These are phyloP conservation scores for Theileria equi DNA, from an alignment of 169 alveolate genomes.

Conservation along the genomic window DNA sequence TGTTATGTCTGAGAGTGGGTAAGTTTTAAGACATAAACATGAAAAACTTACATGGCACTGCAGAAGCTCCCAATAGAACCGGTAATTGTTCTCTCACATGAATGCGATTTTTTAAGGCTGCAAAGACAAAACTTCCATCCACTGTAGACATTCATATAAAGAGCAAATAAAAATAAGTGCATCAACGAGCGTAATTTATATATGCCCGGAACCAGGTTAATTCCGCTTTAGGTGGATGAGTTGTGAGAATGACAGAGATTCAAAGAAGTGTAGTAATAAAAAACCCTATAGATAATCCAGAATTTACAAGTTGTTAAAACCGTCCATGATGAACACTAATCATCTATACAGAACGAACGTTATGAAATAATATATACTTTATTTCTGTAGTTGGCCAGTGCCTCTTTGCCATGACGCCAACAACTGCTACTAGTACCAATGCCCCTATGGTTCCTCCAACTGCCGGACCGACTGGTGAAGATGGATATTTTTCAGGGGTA, in stretches of 20 bases:
- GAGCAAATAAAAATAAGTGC: not conserved
- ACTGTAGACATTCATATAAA: not conserved
- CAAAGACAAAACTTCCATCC: constrained; percentile 59
- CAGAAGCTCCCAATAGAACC: constrained; percentile 25
- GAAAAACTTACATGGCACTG: constrained; percentile 36
- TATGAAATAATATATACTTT: too few species aligned
- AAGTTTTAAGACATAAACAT: not conserved
- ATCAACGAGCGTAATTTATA: not conserved
- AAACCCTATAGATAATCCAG: not conserved
- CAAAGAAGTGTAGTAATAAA: not conserved
- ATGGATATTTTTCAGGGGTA: too few species aligned
- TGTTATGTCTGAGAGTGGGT: constrained; percentile 39
- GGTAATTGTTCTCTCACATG: constrained; percentile 48
- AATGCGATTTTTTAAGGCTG: constrained; percentile 48
- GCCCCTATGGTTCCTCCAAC: too few species aligned
- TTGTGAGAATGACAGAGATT: not conserved
- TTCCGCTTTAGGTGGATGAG: not conserved
- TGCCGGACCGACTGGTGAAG: too few species aligned
- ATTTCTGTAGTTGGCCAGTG: too few species aligned
- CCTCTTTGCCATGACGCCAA: too few species aligned
- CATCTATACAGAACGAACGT: too few species aligned
- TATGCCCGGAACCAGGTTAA: not conserved
- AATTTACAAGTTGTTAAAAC: too few species aligned
- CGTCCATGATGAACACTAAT: too few species aligned
- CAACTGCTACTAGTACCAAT: too few species aligned